Evolutionary conservation across 768 basidiomycete genomes (phyloP).

Genomic region (Boletus rubropictus): DNA sequence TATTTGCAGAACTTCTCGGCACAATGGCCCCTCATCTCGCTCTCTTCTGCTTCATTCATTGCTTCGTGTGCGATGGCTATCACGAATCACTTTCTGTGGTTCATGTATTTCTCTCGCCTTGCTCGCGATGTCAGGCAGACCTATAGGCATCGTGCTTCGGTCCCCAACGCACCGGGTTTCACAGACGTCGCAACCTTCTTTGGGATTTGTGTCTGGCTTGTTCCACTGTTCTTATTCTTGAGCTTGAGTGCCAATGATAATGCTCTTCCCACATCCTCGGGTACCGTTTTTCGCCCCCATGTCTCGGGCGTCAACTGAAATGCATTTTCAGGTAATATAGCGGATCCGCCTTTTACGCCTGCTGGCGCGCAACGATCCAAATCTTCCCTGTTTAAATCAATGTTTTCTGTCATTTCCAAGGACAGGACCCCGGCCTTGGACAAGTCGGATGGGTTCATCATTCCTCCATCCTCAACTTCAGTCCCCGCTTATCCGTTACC

Average conservation of each 20-base stretch:
- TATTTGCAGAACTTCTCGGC: constrained; percentile 91
- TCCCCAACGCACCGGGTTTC: constrained; percentile 42
- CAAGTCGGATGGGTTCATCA: constrained; percentile 64
- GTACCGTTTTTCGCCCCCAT: constrained; percentile 29
- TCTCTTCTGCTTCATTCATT: constrained; percentile 80
- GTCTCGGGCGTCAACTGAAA: not conserved
- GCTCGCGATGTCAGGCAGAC: constrained; percentile 57
- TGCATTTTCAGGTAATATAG: constrained; percentile 10
- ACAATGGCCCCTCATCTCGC: constrained; percentile 89
- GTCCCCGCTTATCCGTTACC: constrained; percentile 18
- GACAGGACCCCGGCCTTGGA: constrained; percentile 42
- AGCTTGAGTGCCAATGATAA: constrained; percentile 97
- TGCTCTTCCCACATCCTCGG: constrained; percentile 71
- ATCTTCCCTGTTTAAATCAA: constrained; percentile 63
- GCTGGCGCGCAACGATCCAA: constrained; percentile 39
- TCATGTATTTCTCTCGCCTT: constrained; percentile 83
- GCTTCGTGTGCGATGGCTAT: constrained; percentile 83
- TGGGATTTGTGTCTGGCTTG: constrained; percentile 79
- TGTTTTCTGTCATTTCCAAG: constrained; percentile 42
- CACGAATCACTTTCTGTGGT: constrained; percentile 91
- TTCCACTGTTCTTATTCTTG: constrained; percentile 90
- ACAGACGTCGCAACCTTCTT: constrained; percentile 81
- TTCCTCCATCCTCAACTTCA: constrained; percentile 42
- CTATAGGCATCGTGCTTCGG: constrained; percentile 39
- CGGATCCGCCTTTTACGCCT: constrained; percentile 17